Conservation (phyloP, 1,284 basidiomycete species). For the Testicularia cyperi region DNA sequence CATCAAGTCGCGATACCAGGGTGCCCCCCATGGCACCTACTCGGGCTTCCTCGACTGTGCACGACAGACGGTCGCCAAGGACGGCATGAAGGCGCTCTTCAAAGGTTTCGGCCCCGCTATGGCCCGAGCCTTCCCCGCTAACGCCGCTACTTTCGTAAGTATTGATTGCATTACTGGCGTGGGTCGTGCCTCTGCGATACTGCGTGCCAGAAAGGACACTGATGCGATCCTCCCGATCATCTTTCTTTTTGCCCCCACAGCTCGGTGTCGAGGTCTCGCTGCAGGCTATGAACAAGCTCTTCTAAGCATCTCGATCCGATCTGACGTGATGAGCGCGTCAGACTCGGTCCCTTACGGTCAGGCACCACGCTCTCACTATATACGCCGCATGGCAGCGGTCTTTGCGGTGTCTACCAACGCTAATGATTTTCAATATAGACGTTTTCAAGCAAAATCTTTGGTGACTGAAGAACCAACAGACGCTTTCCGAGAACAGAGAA, state of each 20-base stretch:
- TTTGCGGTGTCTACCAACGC: no score
- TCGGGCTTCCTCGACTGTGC: conserved; percentile 90
- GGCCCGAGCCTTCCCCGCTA: conserved; percentile 71
- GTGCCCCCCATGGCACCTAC: conserved; percentile 94
- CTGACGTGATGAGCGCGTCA: no score
- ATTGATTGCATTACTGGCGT: no score
- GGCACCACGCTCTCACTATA: no score
- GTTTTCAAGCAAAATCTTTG: no score
- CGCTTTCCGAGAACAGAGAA: no score
- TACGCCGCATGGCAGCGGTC: no score
- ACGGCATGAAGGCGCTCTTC: conserved; percentile 87
- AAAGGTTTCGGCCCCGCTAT: conserved; percentile 97
- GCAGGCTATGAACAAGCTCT: conserved; percentile 70
- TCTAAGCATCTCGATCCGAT: conserved; percentile 59
- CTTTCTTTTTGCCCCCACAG: conserved; percentile 63
- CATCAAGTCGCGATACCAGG: conserved; percentile 93
- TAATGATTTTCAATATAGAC: no score
- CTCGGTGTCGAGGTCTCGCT: conserved; percentile 79
- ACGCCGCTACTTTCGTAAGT: conserved; percentile 89
- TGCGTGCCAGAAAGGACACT: conserved; percentile 68
- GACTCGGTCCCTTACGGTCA: no score
- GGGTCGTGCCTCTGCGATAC: no score
- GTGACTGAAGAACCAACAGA: no score
- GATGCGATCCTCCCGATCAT: no score
- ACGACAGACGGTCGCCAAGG: conserved; percentile 84